Percentiles rank a stretch among this genome's conserved stretches.
phyloP scores from a whole-genome alignment of 768 basidiomycete genomes.

The Auriculariales sp. region DNA sequence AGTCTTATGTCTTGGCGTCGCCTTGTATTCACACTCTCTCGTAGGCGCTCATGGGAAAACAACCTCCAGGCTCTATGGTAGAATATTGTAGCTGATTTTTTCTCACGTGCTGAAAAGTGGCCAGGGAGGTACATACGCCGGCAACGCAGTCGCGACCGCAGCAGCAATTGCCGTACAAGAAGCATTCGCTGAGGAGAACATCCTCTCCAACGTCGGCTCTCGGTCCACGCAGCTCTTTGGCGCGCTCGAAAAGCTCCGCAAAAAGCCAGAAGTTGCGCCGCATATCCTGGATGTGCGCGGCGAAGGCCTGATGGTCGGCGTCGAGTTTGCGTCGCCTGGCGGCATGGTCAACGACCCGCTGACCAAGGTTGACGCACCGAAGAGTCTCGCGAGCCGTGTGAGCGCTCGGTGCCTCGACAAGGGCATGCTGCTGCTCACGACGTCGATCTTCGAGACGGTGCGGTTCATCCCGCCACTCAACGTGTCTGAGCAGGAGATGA shows the following conservation, averaged over 20 bases:
- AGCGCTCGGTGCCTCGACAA: conserved; percentile 73
- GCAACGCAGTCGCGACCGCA: conserved; percentile 85
- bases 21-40: conserved; percentile 10
- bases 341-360: background rate
- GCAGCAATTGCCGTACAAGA: conserved; percentile 76
- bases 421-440: conserved; percentile 78
- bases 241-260: conserved; percentile 39
- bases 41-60: conserved; percentile 66
- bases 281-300: conserved; percentile 81
- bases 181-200: conserved; percentile 63
- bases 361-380: conserved; percentile 20
- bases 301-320: conserved; percentile 74
- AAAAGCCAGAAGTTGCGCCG: conserved; percentile 34
- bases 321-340: conserved; percentile 60
- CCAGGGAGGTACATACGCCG: conserved; percentile 84
- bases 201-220: conserved; percentile 49
- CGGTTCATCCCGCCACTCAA: conserved; percentile 91
- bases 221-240: conserved; percentile 63
- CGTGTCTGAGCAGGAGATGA: conserved; percentile 59
- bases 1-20: background rate
- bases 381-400: conserved; percentile 52
- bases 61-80: conserved; percentile 75
- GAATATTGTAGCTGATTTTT: too few species aligned
- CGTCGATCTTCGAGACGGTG: conserved; percentile 75
- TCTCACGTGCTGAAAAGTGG: background rate